Evolutionary conservation across 2,329 filamentous ascomycete genomes (phyloP), one percentile per base, ranked within the genome.

Genomic region (Ophiostoma pallidulum): DNA sequence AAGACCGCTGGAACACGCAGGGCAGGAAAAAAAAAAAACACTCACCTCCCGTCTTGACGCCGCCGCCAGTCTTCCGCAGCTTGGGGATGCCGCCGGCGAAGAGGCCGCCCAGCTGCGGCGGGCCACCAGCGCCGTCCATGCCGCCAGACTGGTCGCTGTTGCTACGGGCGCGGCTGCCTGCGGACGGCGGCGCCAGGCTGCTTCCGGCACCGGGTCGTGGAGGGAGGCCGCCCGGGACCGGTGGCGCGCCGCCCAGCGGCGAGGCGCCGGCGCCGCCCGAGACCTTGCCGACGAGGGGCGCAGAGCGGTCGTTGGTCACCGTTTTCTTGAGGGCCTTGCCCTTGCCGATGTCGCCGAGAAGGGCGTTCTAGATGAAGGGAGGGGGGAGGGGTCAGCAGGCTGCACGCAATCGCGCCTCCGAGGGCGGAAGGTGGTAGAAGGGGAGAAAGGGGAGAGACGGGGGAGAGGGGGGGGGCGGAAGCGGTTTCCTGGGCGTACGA

Each of bases 21-120:
- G 6, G 24, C 10, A 8, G 14, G 39, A 29, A 19, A 18, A 24
- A 42, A 20, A 6, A 28, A 18, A 8, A 3, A 19, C 48, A 48
- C 72, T 58, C 58, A 75, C 74, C 74, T 62, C 82, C 86, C 1
- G 86, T 91, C 64, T 88, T 77, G 50, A 91, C 72, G 33, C 84
- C 84, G 41, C 86, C 90, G 48, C 88, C 85, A 3, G 82, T 77
- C 70, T 94, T 96, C 64, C 86, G 86, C 59, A 98, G 64, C 68
- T 96, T 97, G 3, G 92, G 92, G 78, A 97, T 97, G 32, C 91
- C 92, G 31, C 88, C 90, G 1, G 86, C 88, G 61, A 98, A 95
- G 22, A 98, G 65, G 1, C 92, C 92, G 26, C 73, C 91, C 10
- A 97, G 66, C 62, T 96, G 91, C 10, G 89, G 88, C 41, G 86